phyloP scores from a whole-genome alignment of 2,329 filamentous ascomycete genomes.

The Botrytis tulipae region DNA sequence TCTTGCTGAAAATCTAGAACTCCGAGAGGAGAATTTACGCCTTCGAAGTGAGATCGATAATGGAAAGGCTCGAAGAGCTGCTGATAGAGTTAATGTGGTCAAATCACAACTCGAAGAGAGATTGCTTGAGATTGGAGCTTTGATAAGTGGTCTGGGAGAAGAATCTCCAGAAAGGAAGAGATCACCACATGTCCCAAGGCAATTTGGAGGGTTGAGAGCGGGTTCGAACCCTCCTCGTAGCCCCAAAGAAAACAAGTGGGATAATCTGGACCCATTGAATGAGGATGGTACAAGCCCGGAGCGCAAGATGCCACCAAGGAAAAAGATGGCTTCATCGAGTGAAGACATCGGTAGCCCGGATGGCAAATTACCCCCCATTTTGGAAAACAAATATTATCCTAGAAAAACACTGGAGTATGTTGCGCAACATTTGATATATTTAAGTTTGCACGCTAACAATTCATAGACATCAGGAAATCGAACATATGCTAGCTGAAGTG shows the following conservation, averaged over 20 bases:
- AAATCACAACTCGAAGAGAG: conserved; percentile 71
- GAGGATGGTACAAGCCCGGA: conserved; percentile 44
- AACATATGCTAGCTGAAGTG: conserved; percentile 29
- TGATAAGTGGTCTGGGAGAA: conserved; percentile 64
- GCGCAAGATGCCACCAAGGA: conserved; percentile 50
- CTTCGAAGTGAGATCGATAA: conserved; percentile 67
- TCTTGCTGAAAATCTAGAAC: conserved; percentile 73
- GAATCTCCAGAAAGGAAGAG: conserved; percentile 56
- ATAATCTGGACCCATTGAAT: conserved; percentile 38
- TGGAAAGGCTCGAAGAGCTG: conserved; percentile 56
- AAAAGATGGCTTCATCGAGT: conserved; percentile 41
- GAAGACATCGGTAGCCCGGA: conserved; percentile 40
- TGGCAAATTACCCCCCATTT: conserved; percentile 60
- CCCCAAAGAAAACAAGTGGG: conserved; percentile 56
- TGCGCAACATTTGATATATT: background rate
- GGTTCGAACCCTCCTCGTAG: conserved; percentile 43
- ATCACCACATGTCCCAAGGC: conserved; percentile 42
- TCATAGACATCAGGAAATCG: conserved; percentile 36
- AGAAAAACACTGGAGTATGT: conserved; percentile 67
- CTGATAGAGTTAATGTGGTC: conserved; percentile 66
- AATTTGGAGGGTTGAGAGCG: conserved; percentile 26
- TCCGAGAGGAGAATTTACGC: conserved; percentile 68
- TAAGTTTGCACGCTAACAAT: conserved; percentile 22
- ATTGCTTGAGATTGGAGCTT: conserved; percentile 64
- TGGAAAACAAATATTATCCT: conserved; percentile 67